Conservation (phyloP, 345 rosid genomes). For the Murraya paniculata region DNA sequence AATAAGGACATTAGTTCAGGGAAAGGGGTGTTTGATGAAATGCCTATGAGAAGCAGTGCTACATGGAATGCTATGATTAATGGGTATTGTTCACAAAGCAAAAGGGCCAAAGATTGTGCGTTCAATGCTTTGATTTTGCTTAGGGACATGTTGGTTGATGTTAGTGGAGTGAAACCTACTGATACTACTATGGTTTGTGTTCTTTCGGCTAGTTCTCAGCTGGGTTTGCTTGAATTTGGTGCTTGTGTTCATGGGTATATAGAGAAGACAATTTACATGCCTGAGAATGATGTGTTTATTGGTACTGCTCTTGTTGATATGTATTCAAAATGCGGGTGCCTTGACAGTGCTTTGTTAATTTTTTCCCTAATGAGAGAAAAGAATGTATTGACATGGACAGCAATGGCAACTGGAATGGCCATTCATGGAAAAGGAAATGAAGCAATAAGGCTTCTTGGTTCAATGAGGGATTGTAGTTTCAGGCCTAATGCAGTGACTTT, state of each 20-base stretch:
- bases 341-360: constrained; percentile 30
- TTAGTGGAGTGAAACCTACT: constrained; percentile 42
- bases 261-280: constrained; percentile 43
- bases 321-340: constrained; percentile 65
- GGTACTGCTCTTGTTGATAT: constrained; percentile 64
- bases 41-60: constrained; percentile 43
- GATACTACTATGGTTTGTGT: constrained; percentile 59
- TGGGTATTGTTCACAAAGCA: constrained; percentile 51
- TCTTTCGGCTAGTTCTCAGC: constrained; percentile 55
- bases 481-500: constrained; percentile 56
- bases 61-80: constrained; percentile 66
- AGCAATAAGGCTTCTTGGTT: constrained; percentile 39
- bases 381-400: constrained; percentile 64
- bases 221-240: constrained; percentile 47
- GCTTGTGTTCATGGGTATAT: constrained; percentile 54
- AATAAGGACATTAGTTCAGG: constrained; percentile 41
- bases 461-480: constrained; percentile 36
- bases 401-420: constrained; percentile 60
- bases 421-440: constrained; percentile 56
- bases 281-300: constrained; percentile 48
- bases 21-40: constrained; percentile 61
- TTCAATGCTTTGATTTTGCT: constrained; percentile 41
- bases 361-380: constrained; percentile 45
- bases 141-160: constrained; percentile 36
- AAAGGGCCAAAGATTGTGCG: constrained; percentile 34